Percentiles rank a stretch among this genome's conserved stretches.
phyloP scores from a whole-genome alignment of 371 early-diverging fungal genomes.

The Mortierella sp. region DNA sequence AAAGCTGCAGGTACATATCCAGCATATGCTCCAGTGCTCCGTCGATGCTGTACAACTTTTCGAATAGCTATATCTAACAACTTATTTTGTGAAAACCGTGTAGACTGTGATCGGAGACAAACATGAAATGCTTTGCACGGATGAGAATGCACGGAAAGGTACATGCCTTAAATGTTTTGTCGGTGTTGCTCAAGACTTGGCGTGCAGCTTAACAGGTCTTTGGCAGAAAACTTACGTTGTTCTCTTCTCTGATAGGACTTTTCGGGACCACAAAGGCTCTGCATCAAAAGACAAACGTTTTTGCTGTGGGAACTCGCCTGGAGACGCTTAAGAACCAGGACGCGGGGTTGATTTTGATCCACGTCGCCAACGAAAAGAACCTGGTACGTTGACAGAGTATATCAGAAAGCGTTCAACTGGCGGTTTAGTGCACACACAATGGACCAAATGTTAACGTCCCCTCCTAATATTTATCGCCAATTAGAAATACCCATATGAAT shows the following conservation, averaged over 20 bases:
- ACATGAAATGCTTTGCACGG: constrained; percentile 85
- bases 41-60: not conserved
- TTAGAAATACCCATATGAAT: constrained; percentile 82
- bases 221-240: too few relatives aligned
- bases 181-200: not conserved
- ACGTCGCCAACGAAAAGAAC: constrained; percentile 85
- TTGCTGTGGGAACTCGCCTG: constrained; percentile 80
- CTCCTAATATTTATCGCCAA: not conserved
- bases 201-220: not conserved
- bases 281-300: constrained; percentile 84
- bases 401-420: not conserved
- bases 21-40: not conserved
- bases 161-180: not conserved
- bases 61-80: not conserved
- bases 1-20: constrained; percentile 75
- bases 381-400: constrained; percentile 59
- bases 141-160: constrained; percentile 79
- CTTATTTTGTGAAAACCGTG: not conserved
- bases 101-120: constrained; percentile 85
- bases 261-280: constrained; percentile 72
- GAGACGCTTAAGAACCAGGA: constrained; percentile 80
- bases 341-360: constrained; percentile 84
- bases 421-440: not conserved
- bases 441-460: not conserved
- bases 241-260: constrained; percentile 57